Conservation (phyloP, 208 protist species). For the Crithidia thermophila region DNA sequence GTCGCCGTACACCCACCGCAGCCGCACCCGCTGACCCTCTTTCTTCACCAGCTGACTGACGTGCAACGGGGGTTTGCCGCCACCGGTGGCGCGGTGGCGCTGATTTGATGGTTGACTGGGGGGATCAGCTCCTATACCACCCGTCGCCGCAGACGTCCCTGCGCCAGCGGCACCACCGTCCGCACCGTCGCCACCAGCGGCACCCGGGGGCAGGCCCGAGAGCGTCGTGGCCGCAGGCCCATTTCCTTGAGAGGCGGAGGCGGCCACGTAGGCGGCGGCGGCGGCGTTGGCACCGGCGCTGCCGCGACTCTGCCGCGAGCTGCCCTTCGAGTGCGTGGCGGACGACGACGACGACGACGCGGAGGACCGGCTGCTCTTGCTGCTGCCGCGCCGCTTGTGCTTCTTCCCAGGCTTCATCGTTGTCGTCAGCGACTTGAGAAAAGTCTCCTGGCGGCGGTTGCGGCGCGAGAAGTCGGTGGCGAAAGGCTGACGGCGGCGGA, state of each 20-base stretch:
- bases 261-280: background rate
- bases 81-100: constrained; percentile 2
- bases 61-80: constrained; percentile 18
- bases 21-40: constrained; percentile 32
- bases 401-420: constrained; percentile 24
- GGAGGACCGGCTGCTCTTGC: constrained; percentile 20
- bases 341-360: constrained; percentile 1
- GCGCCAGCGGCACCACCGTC: background rate
- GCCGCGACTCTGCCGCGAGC: background rate
- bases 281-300: background rate
- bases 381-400: constrained; percentile 24
- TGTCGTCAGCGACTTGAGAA: constrained; percentile 25
- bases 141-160: background rate
- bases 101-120: constrained; percentile 10
- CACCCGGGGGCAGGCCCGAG: background rate
- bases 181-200: background rate
- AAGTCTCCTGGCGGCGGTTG: constrained; percentile 27
- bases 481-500: constrained; percentile 16
- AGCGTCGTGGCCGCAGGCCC: too few species aligned
- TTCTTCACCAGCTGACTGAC: constrained; percentile 27
- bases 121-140: background rate
- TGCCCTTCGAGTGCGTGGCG: background rate
- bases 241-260: too few species aligned
- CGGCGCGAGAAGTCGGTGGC: constrained; percentile 24
- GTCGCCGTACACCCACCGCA: constrained; percentile 34